Evolutionary conservation across 2,329 filamentous ascomycete genomes (phyloP), one percentile per base, ranked within the genome.

Genomic region (Monosporascus sp.): DNA sequence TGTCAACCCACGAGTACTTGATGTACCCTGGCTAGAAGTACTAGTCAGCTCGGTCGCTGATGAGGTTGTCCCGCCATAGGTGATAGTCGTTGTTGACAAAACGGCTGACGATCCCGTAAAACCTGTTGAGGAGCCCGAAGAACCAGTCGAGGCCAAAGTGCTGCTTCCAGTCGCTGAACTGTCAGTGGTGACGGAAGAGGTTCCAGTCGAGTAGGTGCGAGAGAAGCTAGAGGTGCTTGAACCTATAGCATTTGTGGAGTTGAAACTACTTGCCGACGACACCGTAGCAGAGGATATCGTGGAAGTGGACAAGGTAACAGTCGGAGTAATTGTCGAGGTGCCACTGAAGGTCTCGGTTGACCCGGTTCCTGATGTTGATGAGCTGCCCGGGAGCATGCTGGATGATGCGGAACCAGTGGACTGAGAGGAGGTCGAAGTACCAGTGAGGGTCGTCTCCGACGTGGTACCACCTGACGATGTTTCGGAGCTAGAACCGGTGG

Each of bases 191-290:
- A 7, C 43, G 14, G 43, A 17, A 20, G 43, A 46, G 14, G 43
- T 15, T 7, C 43, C 43, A 24, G 43, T 51, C 27, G 57, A 46
- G 46, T 59, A 54, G 9, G 52, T 53, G n/a, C 57, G 39, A 50
- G 53, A 54, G 57, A 55, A 59, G 18, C 57, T 59, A 54, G 57
- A 59, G 39, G 54, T 49, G 39, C 51, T 46, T 14, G 50, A 51
- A n/a, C 22, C 20, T 14, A 24, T 27, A 31, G 43, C 14, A 46
- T 17, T 24, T 7, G 56, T 59, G 20, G 54, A 55, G 52, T 57
- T 60, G 14, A 39, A 36, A 37, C 45, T 41, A 14, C 35, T 38
- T 4, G 39, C 49, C 8, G 52, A 56, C 14, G 56, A 56, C 2
- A 38, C 24, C n/a, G 50, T 53, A n/a, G 44, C 44, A 6, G 56